Conservation (phyloP, 306 rosid genomes). For the Cicer arietinum region DNA sequence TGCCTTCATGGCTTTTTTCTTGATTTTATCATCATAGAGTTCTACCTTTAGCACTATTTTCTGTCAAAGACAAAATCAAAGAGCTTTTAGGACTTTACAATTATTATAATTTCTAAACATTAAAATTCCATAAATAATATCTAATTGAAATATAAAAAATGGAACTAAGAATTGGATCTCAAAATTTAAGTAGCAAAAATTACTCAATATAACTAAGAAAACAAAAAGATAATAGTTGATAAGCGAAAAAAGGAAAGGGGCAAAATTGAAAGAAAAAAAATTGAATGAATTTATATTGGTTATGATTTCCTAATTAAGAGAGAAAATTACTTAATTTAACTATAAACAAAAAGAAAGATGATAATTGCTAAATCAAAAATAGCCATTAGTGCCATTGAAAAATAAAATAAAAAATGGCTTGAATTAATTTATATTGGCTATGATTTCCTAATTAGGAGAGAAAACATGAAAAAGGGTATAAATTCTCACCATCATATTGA, state of each 20-base stretch:
- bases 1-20: constrained; percentile 67
- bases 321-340: background rate
- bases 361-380: background rate
- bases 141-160: background rate
- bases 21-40: constrained; percentile 53
- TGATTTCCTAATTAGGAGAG: background rate
- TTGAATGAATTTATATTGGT: no score
- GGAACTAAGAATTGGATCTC: constrained; percentile 1
- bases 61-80: constrained; percentile 50
- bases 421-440: no score
- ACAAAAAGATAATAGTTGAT: no score
- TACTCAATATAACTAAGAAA: no score
- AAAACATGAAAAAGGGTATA: background rate
- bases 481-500: constrained; percentile 48
- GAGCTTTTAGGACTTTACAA: background rate
- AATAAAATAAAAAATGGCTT: no score
- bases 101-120: constrained; percentile 6
- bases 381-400: no score
- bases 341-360: background rate
- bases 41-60: constrained; percentile 65
- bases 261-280: no score
- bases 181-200: background rate
- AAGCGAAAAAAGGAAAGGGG: no score
- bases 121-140: constrained; percentile 2
- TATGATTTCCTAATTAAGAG: background rate